Evolutionary conservation across 805 yeast genomes (phyloP).

Genomic region (Metschnikowia arizonensis): DNA sequence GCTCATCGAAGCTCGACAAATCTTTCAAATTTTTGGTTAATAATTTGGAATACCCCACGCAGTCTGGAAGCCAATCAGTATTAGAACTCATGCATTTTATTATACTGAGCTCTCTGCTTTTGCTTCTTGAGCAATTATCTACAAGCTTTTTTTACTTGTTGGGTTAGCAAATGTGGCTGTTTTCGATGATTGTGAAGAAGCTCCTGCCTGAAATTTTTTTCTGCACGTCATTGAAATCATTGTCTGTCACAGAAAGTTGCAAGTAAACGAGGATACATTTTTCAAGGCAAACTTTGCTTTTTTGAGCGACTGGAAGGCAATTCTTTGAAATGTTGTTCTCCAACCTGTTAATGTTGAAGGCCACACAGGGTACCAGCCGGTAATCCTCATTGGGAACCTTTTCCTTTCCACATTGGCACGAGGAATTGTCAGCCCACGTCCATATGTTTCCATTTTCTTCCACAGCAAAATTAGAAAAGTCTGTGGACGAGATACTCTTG

Average conservation of each 20-base stretch:
- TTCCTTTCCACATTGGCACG: conserved; percentile 79
- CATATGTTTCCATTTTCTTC: conserved; percentile 67
- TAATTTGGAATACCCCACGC: conserved; percentile 80
- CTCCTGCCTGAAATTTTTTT: conserved; percentile 10
- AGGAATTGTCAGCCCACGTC: conserved; percentile 80
- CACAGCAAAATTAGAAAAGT: conserved; percentile 65
- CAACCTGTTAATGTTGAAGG: conserved; percentile 34
- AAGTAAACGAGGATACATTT: conserved; percentile 55
- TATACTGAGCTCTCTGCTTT: conserved; percentile 59
- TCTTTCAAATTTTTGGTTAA: conserved; percentile 77
- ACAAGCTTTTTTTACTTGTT: conserved; percentile 79
- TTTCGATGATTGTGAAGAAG: conserved; percentile 65
- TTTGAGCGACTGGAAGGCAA: conserved; percentile 11
- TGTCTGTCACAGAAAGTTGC: conserved; percentile 22
- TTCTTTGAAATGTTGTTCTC: conserved; percentile 19
- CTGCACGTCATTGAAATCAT: conserved; percentile 11
- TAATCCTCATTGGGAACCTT: conserved; percentile 63
- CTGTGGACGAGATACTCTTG: conserved; percentile 65
- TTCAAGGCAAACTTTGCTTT: conserved; percentile 26
- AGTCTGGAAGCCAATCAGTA: conserved; percentile 82
- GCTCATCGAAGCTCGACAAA: conserved; percentile 75
- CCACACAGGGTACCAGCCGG: conserved; percentile 63
- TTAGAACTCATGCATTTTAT: conserved; percentile 79
- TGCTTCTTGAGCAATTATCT: conserved; percentile 55
- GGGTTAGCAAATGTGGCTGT: conserved; percentile 73